Percentiles rank a stretch among this genome's conserved stretches.
Evolutionary conservation across 192 early-diverging fungal species (phyloP).

Genomic region (Backusella psychrophila): DNA sequence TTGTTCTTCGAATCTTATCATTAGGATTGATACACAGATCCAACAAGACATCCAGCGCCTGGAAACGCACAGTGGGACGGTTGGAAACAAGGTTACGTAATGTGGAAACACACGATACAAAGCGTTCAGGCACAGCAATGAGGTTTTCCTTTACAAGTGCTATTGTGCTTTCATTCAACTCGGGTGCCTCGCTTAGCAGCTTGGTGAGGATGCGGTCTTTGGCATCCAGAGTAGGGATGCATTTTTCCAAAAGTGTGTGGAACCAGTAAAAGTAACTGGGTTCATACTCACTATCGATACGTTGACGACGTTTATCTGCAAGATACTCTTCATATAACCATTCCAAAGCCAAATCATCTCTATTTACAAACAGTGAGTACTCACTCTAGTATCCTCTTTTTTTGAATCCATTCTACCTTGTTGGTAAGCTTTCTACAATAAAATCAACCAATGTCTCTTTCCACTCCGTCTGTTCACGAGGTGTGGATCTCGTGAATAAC

Average conservation of each 20-base stretch:
- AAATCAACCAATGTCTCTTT: conserved; percentile 49
- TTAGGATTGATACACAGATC: conserved; percentile 46
- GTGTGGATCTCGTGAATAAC: conserved; percentile 7
- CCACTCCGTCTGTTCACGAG: conserved; percentile 19
- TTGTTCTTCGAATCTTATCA: conserved; percentile 49
- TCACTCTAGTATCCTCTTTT: too few relatives aligned
- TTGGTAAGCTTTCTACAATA: conserved; percentile 60
- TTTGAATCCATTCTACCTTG: conserved; percentile 36
- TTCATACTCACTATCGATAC: conserved; percentile 28
- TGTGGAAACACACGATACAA: conserved; percentile 49
- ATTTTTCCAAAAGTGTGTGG: conserved; percentile 26
- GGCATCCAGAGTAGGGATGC: conserved; percentile 51
- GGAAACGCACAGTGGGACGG: conserved; percentile 52
- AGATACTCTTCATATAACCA: conserved; percentile 77
- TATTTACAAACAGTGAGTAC: background rate
- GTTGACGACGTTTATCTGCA: conserved; percentile 8
- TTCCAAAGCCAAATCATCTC: conserved; percentile 60
- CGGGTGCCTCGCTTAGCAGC: conserved; percentile 76
- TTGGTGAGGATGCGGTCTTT: conserved; percentile 72
- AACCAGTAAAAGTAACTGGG: conserved; percentile 39
- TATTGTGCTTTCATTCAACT: conserved; percentile 59
- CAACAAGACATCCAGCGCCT: conserved; percentile 55
- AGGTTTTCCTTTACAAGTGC: conserved; percentile 51
- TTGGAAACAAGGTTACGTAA: conserved; percentile 57
- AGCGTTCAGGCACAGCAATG: conserved; percentile 34